Evolutionary conservation across 352 stramenopile genomes (phyloP).

Genomic region (Plasmopara viticola): DNA sequence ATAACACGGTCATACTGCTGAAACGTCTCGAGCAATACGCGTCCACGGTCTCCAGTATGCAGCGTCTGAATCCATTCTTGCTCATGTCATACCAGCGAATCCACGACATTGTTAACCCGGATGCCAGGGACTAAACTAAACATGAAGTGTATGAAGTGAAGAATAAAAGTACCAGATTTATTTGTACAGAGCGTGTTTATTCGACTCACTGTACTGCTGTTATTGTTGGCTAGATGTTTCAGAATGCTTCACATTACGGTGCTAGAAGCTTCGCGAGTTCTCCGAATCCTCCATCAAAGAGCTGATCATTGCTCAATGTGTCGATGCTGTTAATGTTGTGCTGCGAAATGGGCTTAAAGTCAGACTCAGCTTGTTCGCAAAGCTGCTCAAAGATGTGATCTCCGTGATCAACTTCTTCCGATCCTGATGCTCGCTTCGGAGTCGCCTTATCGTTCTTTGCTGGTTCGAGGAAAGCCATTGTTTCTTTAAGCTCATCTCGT

Average conservation of each 20-base stretch:
- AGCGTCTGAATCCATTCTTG: constrained; percentile 69
- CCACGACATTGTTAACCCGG: constrained; percentile 64
- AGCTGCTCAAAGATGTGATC: constrained; percentile 79
- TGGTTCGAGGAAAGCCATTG: constrained; percentile 23
- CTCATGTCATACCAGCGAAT: constrained; percentile 83
- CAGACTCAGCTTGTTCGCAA: constrained; percentile 68
- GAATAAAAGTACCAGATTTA: no score
- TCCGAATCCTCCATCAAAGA: constrained; percentile 48
- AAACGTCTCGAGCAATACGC: constrained; percentile 80
- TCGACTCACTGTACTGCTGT: no score
- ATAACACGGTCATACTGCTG: constrained; percentile 83
- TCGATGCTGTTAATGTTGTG: constrained; percentile 3
- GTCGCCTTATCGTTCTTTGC: constrained; percentile 4
- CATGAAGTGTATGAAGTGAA: neutral
- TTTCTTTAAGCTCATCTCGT: constrained; percentile 22
- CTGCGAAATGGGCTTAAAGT: constrained; percentile 34
- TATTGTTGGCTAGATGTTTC: neutral
- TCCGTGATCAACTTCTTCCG: constrained; percentile 40
- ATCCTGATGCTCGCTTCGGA: constrained; percentile 6
- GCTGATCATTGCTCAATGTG: constrained; percentile 14
- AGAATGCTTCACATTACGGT: constrained; percentile 8
- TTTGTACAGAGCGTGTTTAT: no score
- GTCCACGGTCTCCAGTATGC: constrained; percentile 64
- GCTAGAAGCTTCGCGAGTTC: constrained; percentile 48
- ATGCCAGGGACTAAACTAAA: constrained; percentile 27